These are phyloP conservation scores for Radiomyces spectabilis DNA, from an alignment of 192 early-diverging fungal species.

Conservation along the genomic window DNA sequence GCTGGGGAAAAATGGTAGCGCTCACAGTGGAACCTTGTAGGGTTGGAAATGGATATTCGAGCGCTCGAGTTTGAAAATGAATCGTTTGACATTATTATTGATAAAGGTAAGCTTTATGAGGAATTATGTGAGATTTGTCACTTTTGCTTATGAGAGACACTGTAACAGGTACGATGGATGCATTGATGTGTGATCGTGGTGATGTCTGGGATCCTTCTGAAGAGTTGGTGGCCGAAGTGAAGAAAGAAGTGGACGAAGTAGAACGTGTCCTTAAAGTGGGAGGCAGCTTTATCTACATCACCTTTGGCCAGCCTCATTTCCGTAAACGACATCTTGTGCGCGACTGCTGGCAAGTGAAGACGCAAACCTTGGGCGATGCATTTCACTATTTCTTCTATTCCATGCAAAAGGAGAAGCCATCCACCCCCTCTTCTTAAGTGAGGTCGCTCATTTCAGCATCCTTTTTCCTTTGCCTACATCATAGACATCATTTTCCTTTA, in stretches of 20 bases:
- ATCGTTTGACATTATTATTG: constrained; percentile 70
- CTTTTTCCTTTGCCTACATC: no score
- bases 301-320: constrained; percentile 90
- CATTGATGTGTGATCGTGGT: constrained; percentile 77
- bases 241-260: constrained; percentile 70
- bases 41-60: constrained; percentile 73
- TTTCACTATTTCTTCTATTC: constrained; percentile 78
- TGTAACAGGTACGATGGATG: constrained; percentile 73
- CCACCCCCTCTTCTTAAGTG: no score
- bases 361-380: constrained; percentile 63
- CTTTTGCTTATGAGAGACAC: background rate
- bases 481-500: no score
- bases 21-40: constrained; percentile 6
- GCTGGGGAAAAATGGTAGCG: no score
- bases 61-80: constrained; percentile 52
- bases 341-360: constrained; percentile 55
- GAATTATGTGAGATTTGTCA: background rate
- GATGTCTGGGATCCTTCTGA: constrained; percentile 83
- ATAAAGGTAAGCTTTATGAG: constrained; percentile 56
- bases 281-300: constrained; percentile 82
- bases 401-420: constrained; percentile 53
- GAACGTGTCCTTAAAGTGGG: constrained; percentile 63
- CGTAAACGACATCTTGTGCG: constrained; percentile 64
- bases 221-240: constrained; percentile 59
- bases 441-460: no score